Evolutionary conservation across 495 filamentous ascomycete species (phyloP).

Genomic region (Neohortaea acidophila): DNA sequence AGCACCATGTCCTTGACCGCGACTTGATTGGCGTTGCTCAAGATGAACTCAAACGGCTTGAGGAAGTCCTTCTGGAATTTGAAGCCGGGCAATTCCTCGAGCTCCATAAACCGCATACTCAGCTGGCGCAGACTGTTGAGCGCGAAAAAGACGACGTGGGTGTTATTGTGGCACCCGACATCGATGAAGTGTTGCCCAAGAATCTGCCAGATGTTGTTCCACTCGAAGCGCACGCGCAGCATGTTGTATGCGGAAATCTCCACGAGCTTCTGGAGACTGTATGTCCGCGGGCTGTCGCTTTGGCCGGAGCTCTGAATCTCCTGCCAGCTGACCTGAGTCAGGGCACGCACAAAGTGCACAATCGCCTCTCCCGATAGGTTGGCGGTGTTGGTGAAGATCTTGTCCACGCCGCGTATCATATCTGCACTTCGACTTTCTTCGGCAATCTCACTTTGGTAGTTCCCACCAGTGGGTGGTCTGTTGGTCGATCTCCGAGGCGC

Average conservation of each 20-base stretch:
- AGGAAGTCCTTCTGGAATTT: slow-evolving; percentile 99
- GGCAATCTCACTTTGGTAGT: slow-evolving; percentile 73
- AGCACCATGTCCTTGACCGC: slow-evolving; percentile 96
- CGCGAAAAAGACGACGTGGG: slow-evolving; percentile 89
- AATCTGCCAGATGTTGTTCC: slow-evolving; percentile 92
- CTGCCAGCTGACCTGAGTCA: slow-evolving; percentile 96
- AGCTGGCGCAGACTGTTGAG: slow-evolving; percentile 87
- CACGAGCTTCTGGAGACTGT: slow-evolving; percentile 92
- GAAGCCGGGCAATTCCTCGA: slow-evolving; percentile 93
- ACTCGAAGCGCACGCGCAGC: slow-evolving; percentile 93
- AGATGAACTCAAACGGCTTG: slow-evolving; percentile 95
- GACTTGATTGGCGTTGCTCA: slow-evolving; percentile 76
- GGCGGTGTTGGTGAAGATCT: slow-evolving; percentile 90
- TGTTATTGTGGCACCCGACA: slow-evolving; percentile 91
- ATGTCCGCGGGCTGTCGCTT: slow-evolving; percentile 84
- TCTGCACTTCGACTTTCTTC: slow-evolving; percentile 84
- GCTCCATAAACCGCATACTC: slow-evolving; percentile 97
- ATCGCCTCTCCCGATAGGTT: slow-evolving; percentile 90
- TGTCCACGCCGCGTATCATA: slow-evolving; percentile 80
- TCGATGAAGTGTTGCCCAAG: slow-evolving; percentile 95
- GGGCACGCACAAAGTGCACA: slow-evolving; percentile 84
- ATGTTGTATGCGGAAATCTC: slow-evolving; percentile 99
- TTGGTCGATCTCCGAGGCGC: slow-evolving; percentile 44
- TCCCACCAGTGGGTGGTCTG: slow-evolving; percentile 36
- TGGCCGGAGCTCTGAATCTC: slow-evolving; percentile 95